A percentile compares a stretch with the other conserved stretches of the same genome.
These are phyloP conservation scores for Craspedostauros australis DNA, from an alignment of 108 stramenopile species.

Conservation along the genomic window DNA sequence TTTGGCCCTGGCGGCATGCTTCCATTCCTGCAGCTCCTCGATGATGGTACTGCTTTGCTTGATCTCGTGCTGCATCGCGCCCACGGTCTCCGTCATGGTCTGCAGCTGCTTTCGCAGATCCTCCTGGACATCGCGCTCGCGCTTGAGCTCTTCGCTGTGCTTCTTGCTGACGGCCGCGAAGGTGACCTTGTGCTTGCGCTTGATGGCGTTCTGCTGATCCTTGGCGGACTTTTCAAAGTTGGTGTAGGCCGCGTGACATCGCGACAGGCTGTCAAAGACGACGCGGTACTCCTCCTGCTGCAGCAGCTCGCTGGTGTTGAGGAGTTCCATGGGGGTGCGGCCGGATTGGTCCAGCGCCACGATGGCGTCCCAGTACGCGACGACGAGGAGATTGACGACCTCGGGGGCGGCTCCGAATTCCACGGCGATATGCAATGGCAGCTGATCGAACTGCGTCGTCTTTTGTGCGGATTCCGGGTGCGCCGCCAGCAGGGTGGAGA, in stretches of 20 bases:
- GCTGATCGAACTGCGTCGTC: conserved; percentile 55
- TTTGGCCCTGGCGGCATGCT: background rate
- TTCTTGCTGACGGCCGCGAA: conserved; percentile 25
- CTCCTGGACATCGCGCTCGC: conserved; percentile 13
- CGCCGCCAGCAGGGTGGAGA: conserved; percentile 40
- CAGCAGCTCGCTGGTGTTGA: conserved; percentile 37
- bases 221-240: conserved; percentile 9
- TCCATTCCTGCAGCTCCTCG: conserved; percentile 6
- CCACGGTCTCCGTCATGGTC: conserved; percentile 6
- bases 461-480: conserved; percentile 38
- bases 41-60: background rate
- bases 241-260: conserved; percentile 25
- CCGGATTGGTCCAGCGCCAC: conserved; percentile 48
- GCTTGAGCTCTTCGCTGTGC: conserved; percentile 34
- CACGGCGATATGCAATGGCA: conserved; percentile 56
- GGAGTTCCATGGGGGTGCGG: conserved; percentile 48
- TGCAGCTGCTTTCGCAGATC: conserved; percentile 7
- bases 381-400: conserved; percentile 54
- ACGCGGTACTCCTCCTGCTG: conserved; percentile 27
- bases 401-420: conserved; percentile 56
- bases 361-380: conserved; percentile 48
- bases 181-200: conserved; percentile 20
- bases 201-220: conserved; percentile 21
- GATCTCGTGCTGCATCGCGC: conserved; percentile 15
- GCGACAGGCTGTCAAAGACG: conserved; percentile 23